Conservation (phyloP, 2,329 filamentous ascomycete species). For the Knufia petricola region DNA sequence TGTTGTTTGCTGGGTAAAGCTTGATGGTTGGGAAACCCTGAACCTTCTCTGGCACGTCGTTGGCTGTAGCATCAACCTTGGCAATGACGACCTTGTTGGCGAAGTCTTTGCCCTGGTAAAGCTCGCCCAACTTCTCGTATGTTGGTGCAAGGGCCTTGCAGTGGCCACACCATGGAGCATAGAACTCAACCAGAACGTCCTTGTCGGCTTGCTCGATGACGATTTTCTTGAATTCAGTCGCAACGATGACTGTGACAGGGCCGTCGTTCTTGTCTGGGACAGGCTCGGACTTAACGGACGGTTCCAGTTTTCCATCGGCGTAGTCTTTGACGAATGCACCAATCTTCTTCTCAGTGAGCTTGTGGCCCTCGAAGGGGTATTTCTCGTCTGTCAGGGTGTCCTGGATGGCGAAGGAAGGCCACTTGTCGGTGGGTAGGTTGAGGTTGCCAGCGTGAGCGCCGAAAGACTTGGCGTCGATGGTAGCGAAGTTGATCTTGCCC, state of each 20-base stretch:
- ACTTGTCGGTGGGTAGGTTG: slow-evolving; percentile 90
- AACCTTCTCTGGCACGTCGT: slow-evolving; percentile 95
- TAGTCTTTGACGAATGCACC: slow-evolving; percentile 79
- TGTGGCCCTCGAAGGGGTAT: slow-evolving; percentile 79
- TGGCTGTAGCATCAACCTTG: slow-evolving; percentile 93
- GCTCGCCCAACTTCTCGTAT: slow-evolving; percentile 53
- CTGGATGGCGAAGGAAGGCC: slow-evolving; percentile 97
- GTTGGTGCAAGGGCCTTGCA: slow-evolving; percentile 61
- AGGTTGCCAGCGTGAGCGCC: slow-evolving; percentile 93
- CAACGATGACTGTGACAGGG: slow-evolving; percentile 77
- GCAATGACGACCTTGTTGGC: slow-evolving; percentile 55
- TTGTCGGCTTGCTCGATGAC: slow-evolving; percentile 82
- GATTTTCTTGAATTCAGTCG: slow-evolving; percentile 84
- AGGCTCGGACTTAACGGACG: slow-evolving; percentile 97
- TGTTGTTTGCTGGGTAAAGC: slow-evolving; percentile 84
- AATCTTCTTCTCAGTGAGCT: slow-evolving; percentile 65
- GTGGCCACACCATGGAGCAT: slow-evolving; percentile 75
- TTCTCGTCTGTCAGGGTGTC: slow-evolving; percentile 92
- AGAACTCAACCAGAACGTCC: slow-evolving; percentile 97
- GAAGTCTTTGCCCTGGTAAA: slow-evolving; percentile 45
- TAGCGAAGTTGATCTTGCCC: slow-evolving; percentile 93
- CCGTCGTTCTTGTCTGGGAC: slow-evolving; percentile 90
- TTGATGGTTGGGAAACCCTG: slow-evolving; percentile 99
- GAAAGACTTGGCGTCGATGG: slow-evolving; percentile 88
- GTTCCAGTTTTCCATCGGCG: slow-evolving; percentile 74